A percentile compares a stretch with the other conserved stretches of the same genome.
Conservation (phyloP, 2,329 filamentous ascomycete genomes). For the Helotiales sp. region DNA sequence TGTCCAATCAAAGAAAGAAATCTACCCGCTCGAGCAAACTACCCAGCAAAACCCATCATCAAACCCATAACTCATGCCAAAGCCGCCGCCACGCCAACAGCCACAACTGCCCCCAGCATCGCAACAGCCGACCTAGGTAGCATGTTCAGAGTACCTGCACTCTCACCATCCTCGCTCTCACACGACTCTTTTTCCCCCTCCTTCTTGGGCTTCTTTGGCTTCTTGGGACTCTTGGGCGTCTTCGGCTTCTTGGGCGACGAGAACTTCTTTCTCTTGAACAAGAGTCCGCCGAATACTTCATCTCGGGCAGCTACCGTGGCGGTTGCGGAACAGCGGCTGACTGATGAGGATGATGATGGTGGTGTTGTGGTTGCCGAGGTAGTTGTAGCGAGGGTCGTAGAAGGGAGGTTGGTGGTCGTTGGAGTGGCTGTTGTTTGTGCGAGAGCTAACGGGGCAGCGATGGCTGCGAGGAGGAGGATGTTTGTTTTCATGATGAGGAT, state of each 20-base stretch:
- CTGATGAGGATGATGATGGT: neutral
- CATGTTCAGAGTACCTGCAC: neutral
- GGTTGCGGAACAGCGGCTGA: neutral
- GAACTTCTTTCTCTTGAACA: neutral
- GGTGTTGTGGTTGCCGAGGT: neutral
- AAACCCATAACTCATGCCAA: neutral
- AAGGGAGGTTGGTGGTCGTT: neutral
- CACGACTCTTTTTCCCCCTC: neutral
- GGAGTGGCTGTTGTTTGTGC: neutral
- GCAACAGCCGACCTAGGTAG: neutral
- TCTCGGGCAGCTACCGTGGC: neutral
- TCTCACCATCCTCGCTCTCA: neutral
- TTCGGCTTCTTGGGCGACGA: no score
- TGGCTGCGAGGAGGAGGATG: neutral
- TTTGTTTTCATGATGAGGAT: neutral
- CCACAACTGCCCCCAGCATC: neutral
- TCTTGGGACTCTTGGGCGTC: no score
- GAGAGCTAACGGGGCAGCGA: neutral
- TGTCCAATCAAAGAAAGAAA: no score
- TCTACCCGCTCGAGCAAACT: no score
- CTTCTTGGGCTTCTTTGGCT: neutral
- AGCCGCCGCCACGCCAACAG: neutral
- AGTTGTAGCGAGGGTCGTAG: neutral
- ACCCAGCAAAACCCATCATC: neutral
- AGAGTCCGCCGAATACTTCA: neutral